A percentile compares a stretch with the other conserved stretches of the same genome.
Evolutionary conservation across 2,329 filamentous ascomycete species (phyloP).

Genomic region (Cytospora paraplurivora): DNA sequence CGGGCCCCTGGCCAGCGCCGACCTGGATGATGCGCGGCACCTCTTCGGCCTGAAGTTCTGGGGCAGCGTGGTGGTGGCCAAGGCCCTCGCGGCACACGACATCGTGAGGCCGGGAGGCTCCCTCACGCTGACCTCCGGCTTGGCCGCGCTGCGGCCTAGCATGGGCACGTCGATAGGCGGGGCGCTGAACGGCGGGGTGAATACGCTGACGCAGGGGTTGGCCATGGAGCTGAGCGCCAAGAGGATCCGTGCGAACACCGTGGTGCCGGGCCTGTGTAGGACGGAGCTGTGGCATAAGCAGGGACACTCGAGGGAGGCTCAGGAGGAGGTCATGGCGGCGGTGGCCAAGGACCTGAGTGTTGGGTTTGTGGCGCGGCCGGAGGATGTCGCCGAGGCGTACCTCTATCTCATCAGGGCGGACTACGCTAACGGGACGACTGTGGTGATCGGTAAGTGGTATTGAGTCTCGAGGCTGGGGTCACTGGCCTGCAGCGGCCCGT

Average conservation of each 20-base stretch:
- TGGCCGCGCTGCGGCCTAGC: constrained; percentile 40
- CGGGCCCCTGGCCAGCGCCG: constrained; percentile 38
- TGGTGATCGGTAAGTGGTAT: constrained; percentile 33
- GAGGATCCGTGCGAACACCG: constrained; percentile 38
- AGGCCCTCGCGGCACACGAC: constrained; percentile 42
- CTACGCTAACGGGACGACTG: constrained; percentile 35
- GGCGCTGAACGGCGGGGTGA: constrained; percentile 37
- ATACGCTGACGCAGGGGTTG: constrained; percentile 35
- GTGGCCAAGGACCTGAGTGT: constrained; percentile 32
- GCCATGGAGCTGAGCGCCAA: constrained; percentile 35
- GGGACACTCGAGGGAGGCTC: constrained; percentile 34
- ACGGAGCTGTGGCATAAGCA: constrained; percentile 40
- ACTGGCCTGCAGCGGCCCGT: neutral
- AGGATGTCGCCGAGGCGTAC: constrained; percentile 37
- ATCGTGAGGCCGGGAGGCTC: constrained; percentile 42
- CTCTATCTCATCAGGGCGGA: constrained; percentile 35
- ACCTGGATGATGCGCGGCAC: constrained; percentile 39
- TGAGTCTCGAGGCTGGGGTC: neutral
- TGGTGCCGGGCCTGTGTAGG: constrained; percentile 38
- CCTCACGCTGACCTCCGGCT: constrained; percentile 42
- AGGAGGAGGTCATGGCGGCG: constrained; percentile 33
- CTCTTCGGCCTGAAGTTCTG: constrained; percentile 46
- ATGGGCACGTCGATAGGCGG: constrained; percentile 41
- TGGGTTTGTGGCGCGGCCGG: constrained; percentile 35
- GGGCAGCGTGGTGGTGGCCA: constrained; percentile 41